These are phyloP conservation scores for Aspergillus tanneri DNA, from an alignment of 2,329 filamentous ascomycete species.

Conservation along the genomic window DNA sequence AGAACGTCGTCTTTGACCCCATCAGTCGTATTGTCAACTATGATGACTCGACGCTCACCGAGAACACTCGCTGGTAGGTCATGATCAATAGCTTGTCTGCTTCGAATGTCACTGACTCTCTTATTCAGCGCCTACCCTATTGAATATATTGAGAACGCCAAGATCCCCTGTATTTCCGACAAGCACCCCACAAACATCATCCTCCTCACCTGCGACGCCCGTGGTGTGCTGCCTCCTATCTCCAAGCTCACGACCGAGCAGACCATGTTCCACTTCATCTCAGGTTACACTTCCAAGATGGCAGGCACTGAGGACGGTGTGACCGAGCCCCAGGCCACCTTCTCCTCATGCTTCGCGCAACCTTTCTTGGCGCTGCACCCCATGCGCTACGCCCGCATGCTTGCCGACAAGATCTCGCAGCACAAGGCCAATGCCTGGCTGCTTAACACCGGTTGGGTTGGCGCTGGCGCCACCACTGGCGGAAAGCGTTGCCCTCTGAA, in stretches of 20 bases:
- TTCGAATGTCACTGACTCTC: too few species aligned
- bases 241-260: constrained; percentile 92
- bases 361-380: constrained; percentile 98
- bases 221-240: constrained; percentile 95
- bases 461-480: constrained; percentile 83
- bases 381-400: constrained; percentile 98
- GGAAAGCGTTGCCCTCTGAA: constrained; percentile 97
- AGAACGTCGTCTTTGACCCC: constrained; percentile 98
- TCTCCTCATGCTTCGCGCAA: constrained; percentile 98
- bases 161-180: constrained; percentile 88
- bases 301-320: constrained; percentile 96
- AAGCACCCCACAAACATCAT: constrained; percentile 96
- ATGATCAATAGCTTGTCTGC: too few species aligned
- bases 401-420: constrained; percentile 93
- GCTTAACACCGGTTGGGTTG: constrained; percentile 97
- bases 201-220: constrained; percentile 94
- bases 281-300: constrained; percentile 99
- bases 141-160: constrained; percentile 98
- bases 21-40: constrained; percentile 89
- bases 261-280: constrained; percentile 99
- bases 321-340: constrained; percentile 95
- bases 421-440: constrained; percentile 98
- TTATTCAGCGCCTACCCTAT: constrained; percentile 86
- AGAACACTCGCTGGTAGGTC: constrained; percentile 82
- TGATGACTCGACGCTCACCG: constrained; percentile 89